These are phyloP conservation scores for Glycine soja DNA, from an alignment of 306 rosid species.

Conservation along the genomic window DNA sequence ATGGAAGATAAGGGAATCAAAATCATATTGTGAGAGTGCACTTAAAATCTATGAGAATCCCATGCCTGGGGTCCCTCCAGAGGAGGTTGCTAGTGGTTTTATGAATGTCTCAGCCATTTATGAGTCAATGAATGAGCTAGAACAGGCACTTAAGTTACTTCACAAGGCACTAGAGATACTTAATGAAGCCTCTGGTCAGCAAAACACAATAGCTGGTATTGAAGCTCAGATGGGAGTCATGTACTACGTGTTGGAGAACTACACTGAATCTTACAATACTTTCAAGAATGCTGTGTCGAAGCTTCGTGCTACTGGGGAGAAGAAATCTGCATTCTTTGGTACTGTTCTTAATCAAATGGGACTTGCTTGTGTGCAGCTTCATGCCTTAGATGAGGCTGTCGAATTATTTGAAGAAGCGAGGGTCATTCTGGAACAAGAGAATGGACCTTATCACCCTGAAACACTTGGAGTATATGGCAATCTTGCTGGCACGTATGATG, in stretches of 20 bases:
- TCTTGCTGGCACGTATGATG: conserved; percentile 96
- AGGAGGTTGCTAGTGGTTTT: conserved; percentile 87
- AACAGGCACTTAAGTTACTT: conserved; percentile 75
- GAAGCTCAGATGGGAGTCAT: conserved; percentile 98
- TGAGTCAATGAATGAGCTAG: conserved; percentile 87
- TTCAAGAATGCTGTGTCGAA: conserved; percentile 72
- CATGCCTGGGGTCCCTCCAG: conserved; percentile 66
- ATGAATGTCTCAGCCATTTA: conserved; percentile 84
- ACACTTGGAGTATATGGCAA: conserved; percentile 95
- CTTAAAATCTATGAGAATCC: conserved; percentile 90
- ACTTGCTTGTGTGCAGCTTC: conserved; percentile 80
- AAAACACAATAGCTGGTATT: conserved; percentile 83
- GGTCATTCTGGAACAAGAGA: conserved; percentile 68
- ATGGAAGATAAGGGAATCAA: conserved; percentile 82
- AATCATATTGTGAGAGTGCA: conserved; percentile 81
- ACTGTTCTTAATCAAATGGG: conserved; percentile 95
- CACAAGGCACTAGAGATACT: conserved; percentile 72
- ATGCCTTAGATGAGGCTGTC: conserved; percentile 69
- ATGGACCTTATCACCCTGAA: conserved; percentile 83
- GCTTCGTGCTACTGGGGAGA: conserved; percentile 84
- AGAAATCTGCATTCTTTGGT: conserved; percentile 88
- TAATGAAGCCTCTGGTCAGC: conserved; percentile 79
- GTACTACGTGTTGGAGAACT: conserved; percentile 75
- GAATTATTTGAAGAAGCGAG: conserved; percentile 87
- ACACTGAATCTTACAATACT: conserved; percentile 72